Percentiles rank a stretch among this genome's conserved stretches.
Evolutionary conservation across 306 rosid genomes (phyloP).

Genomic region (Dalbergia cultrata): DNA sequence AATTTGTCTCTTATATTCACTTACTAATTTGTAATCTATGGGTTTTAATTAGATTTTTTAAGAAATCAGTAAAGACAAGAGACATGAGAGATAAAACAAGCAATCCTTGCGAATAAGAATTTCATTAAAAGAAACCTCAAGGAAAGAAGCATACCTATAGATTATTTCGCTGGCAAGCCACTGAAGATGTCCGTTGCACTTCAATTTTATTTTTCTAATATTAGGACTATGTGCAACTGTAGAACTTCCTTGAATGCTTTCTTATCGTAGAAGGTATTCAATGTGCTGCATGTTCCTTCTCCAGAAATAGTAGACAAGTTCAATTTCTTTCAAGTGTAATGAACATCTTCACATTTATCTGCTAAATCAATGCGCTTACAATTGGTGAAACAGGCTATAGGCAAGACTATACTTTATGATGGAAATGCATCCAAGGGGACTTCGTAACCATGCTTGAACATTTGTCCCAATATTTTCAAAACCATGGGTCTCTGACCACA

Average conservation of each 20-base stretch:
- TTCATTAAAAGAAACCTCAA: constrained; percentile 1
- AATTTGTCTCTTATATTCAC: not conserved
- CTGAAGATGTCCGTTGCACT: constrained; percentile 22
- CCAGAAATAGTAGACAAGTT: constrained; percentile 28
- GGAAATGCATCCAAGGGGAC: constrained; percentile 60
- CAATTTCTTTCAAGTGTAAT: constrained; percentile 7
- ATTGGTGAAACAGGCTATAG: constrained; percentile 34
- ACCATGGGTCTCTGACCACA: constrained; percentile 67
- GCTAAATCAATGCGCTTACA: constrained; percentile 13
- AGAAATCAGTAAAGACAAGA: not conserved
- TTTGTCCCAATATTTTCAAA: constrained; percentile 63
- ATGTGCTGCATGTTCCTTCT: constrained; percentile 30
- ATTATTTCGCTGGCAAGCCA: constrained; percentile 27
- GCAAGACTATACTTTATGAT: constrained; percentile 45
- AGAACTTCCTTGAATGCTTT: constrained; percentile 50
- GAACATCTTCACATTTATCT: constrained; percentile 4
- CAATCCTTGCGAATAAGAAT: not conserved
- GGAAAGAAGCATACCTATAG: constrained; percentile 49
- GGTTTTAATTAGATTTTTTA: not conserved
- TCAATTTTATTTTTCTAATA: not conserved
- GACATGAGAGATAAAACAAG: not conserved
- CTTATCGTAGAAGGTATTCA: constrained; percentile 34
- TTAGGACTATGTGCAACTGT: constrained; percentile 59
- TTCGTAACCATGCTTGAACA: constrained; percentile 82
- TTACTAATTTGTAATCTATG: not conserved